Evolutionary conservation across 2,329 filamentous ascomycete species (phyloP).

Genomic region (Penicillium brevicompactum): DNA sequence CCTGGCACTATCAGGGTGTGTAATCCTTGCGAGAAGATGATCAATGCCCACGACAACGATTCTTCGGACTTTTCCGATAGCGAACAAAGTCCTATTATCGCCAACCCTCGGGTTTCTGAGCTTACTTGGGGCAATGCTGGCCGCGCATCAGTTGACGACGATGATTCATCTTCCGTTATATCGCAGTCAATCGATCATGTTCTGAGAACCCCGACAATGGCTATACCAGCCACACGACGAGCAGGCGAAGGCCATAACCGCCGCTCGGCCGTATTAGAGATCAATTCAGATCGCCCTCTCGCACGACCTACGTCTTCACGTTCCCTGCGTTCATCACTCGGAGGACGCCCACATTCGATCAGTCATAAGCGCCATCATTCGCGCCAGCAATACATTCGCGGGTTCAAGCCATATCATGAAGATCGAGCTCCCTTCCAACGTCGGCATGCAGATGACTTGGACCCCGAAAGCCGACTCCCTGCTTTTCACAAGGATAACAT

Average conservation of each 20-base stretch:
- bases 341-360: conserved; percentile 73
- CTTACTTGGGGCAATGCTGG: conserved; percentile 54
- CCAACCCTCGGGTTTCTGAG: conserved; percentile 61
- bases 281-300: conserved; percentile 75
- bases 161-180: conserved; percentile 49
- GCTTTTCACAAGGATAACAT: conserved; percentile 99
- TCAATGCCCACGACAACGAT: conserved; percentile 85
- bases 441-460: conserved; percentile 67
- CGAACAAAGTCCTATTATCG: conserved; percentile 63
- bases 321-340: conserved; percentile 75
- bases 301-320: conserved; percentile 91
- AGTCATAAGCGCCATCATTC: conserved; percentile 85
- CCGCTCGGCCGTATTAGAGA: conserved; percentile 87
- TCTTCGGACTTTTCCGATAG: conserved; percentile 90
- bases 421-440: conserved; percentile 87
- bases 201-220: conserved; percentile 61
- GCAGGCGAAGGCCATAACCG: conserved; percentile 76
- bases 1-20: conserved; percentile 83
- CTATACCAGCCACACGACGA: conserved; percentile 65
- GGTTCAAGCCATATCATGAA: conserved; percentile 71
- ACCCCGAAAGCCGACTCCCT: conserved; percentile 69
- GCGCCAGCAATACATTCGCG: conserved; percentile 78
- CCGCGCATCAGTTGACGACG: conserved; percentile 49
- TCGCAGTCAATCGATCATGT: conserved; percentile 51
- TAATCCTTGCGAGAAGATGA: conserved; percentile 87